Percentiles rank a stretch among this genome's conserved stretches.
phyloP scores from a whole-genome alignment of 179 eudicot species.

The Amaranthus tricolor region DNA sequence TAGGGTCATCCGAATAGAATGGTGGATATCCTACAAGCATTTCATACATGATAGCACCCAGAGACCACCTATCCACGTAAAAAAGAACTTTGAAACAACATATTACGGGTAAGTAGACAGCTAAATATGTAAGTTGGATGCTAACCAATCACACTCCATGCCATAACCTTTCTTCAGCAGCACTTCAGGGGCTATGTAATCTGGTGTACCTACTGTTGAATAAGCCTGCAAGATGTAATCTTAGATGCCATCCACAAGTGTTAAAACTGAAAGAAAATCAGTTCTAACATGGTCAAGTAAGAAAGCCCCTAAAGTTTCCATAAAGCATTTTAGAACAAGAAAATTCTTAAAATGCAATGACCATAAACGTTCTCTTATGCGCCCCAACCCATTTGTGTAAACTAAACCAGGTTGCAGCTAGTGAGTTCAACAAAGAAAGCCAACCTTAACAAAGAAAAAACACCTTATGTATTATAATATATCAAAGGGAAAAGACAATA shows the following conservation, averaged over 20 bases:
- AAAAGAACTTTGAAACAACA: background rate
- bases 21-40: constrained; percentile 99
- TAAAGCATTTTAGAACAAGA: background rate
- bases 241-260: constrained; percentile 54
- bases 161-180: constrained; percentile 88
- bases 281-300: constrained; percentile 30
- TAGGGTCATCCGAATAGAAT: constrained; percentile 93
- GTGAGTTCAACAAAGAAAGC: background rate
- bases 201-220: constrained; percentile 97
- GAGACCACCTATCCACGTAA: constrained; percentile 73
- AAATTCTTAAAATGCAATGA: background rate
- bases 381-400: background rate
- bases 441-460: background rate
- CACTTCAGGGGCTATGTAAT: constrained; percentile 97
- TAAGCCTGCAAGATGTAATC: constrained; percentile 56
- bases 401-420: background rate
- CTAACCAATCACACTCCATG: constrained; percentile 98
- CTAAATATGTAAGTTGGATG: constrained; percentile 9
- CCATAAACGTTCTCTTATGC: background rate
- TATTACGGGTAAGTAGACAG: background rate
- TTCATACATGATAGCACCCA: constrained; percentile 95
- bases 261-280: constrained; percentile 4
- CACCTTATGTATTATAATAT: too few species aligned
- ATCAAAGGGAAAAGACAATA: background rate
- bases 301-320: background rate